These are phyloP conservation scores for Millerozyma acaciae DNA, from an alignment of 805 yeast genomes.

Conservation along the genomic window DNA sequence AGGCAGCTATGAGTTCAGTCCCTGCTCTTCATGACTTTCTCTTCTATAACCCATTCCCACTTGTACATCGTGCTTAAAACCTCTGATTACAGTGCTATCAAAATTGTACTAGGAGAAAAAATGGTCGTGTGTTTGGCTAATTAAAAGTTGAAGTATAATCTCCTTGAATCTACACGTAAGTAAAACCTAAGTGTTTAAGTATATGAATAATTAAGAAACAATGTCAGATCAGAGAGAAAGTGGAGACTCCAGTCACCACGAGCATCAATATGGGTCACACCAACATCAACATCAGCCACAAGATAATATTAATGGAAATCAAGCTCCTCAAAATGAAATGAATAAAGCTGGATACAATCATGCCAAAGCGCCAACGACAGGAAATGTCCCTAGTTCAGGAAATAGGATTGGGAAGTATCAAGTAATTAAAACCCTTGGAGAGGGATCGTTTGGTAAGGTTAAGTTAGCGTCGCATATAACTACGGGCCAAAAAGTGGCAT, in stretches of 20 bases:
- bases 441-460: conserved; percentile 96
- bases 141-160: too few species aligned
- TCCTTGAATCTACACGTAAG: too few species aligned
- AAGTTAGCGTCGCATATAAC: conserved; percentile 85
- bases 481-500: conserved; percentile 89
- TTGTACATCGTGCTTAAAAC: too few species aligned
- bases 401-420: conserved; percentile 85
- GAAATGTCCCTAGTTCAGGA: conserved; percentile 28
- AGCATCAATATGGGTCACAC: conserved; percentile 5
- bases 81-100: too few species aligned
- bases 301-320: conserved; percentile 17
- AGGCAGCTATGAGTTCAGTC: too few species aligned
- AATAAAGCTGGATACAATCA: conserved; percentile 1
- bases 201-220: background rate
- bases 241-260: conserved; percentile 9
- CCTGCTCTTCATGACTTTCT: too few species aligned
- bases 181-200: too few species aligned
- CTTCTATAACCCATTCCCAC: too few species aligned
- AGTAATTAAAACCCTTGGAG: conserved; percentile 88
- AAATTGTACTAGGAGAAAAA: too few species aligned
- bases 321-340: conserved; percentile 2
- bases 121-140: too few species aligned
- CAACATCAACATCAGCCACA: conserved; percentile 20
- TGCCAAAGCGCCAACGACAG: conserved; percentile 11
- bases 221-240: conserved; percentile 10